Evolutionary conservation across 495 filamentous ascomycete genomes (phyloP).

Genomic region (Daldinia concentrica): DNA sequence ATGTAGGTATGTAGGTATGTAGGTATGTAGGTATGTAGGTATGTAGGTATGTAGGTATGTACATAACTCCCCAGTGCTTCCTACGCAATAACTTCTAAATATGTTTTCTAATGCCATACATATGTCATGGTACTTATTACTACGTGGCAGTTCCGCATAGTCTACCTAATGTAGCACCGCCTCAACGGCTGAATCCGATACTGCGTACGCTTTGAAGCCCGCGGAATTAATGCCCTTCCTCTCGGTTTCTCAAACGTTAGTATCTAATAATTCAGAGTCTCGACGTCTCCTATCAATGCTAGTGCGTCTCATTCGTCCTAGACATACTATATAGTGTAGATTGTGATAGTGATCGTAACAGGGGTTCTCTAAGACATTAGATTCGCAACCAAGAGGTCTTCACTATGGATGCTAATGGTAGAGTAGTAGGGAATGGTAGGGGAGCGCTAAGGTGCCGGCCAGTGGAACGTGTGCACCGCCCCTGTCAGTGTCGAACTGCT

Average conservation of each 20-base stretch:
- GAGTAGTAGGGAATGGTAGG: conserved; percentile 27
- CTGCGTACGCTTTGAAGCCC: neutral
- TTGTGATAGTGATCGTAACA: conserved; percentile 37
- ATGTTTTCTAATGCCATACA: neutral
- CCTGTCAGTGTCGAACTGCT: conserved; percentile 37
- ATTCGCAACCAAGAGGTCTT: conserved; percentile 33
- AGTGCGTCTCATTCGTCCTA: conserved; percentile 29
- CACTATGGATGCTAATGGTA: conserved; percentile 13
- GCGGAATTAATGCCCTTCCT: conserved; percentile 5
- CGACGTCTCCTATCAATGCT: conserved; percentile 8
- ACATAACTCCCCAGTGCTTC: neutral
- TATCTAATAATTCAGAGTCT: conserved; percentile 8
- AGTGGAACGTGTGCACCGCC: conserved; percentile 40
- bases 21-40: too few relatives aligned
- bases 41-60: too few relatives aligned
- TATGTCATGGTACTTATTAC: neutral
- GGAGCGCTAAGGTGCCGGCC: conserved; percentile 36
- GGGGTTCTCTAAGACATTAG: conserved; percentile 27
- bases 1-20: too few relatives aligned
- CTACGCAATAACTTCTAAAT: neutral
- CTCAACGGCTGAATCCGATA: conserved; percentile 17
- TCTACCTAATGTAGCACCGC: conserved; percentile 4
- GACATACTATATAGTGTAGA: neutral
- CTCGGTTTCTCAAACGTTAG: conserved; percentile 1
- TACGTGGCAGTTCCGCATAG: conserved; percentile 6